Base-by-base conservation (phyloP, 1,284 basidiomycete species). In the Malassezia cuniculi region DNA sequence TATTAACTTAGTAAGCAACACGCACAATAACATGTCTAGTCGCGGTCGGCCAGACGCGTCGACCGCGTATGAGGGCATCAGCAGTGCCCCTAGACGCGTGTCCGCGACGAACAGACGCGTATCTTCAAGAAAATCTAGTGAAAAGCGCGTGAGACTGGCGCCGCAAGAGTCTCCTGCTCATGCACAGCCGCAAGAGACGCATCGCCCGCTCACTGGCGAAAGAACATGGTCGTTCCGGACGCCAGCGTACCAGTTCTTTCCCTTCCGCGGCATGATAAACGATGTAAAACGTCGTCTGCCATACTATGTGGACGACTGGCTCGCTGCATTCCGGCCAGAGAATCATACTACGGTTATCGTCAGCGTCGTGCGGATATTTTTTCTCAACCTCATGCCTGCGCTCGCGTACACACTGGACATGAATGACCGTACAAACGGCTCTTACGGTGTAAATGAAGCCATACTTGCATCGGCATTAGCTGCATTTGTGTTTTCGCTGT, bases 351-450 rank as follows among this genome's bases (percentile, higher is more conserved):
- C 50, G 3, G 36, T 61, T 5, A 22, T 37, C 12, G 51, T 52
- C 37, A 52, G 50, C 27, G 45, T 60, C 19, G 25, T 60, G 14
- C 46, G 55, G 6, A 62, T 66, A 42, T 66, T 62, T 36, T 66
- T 66, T 22, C 60, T 64, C 54, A 66, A 66, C 52, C 79, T 87
- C 17, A 74, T 90, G 31, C 86, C 87, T 2, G 85, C 83, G 6
- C 79, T 93, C 34, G 86, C 89, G 1, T 94, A 94, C 66, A 84
- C 85, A 14, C 70, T 94, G 31, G 86, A 94, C 62, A 74, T 95
- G 34, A 89, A 93, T 66, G 82, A 90, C 31, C 62, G 70, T 67
- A 87, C 85, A 0, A 85, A 85, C 1, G 75, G 78, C 18, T 76
- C 83, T 53, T 94, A 90, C 69, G 86, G 85, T 6, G 82, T 94